Percentiles rank a stretch among this genome's conserved stretches.
phyloP scores from a whole-genome alignment of 495 filamentous ascomycete species.

The Aeminium ludgeri region DNA sequence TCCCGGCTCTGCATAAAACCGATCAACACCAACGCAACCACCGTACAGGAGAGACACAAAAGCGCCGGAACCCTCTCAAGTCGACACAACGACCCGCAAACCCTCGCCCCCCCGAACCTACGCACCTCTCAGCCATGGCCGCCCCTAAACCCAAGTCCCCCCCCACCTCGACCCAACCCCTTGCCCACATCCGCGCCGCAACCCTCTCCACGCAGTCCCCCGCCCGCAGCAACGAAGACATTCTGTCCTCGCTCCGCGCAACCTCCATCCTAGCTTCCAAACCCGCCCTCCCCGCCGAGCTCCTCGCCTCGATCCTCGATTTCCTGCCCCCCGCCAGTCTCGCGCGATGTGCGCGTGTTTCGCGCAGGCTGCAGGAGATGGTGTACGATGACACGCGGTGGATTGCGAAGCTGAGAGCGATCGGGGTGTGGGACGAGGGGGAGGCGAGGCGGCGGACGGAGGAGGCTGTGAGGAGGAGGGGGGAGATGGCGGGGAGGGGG shows the following conservation, averaged over 20 bases:
- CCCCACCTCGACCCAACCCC: constrained; percentile 7
- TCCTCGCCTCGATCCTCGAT: constrained; percentile 74
- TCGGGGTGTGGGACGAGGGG: constrained; percentile 83
- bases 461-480: constrained; percentile 48
- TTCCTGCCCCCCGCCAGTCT: constrained; percentile 73
- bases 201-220: too few species aligned
- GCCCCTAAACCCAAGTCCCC: background rate
- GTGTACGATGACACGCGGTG: constrained; percentile 96
- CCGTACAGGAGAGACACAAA: too few species aligned
- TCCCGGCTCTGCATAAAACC: too few species aligned
- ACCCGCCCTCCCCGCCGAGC: constrained; percentile 70
- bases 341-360: constrained; percentile 71
- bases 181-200: too few species aligned
- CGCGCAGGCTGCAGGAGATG: constrained; percentile 87
- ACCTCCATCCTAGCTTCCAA: constrained; percentile 61
- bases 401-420: constrained; percentile 64
- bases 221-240: constrained; percentile 9
- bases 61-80: too few species aligned
- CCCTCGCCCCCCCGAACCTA: too few species aligned
- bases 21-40: too few species aligned
- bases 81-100: too few species aligned
- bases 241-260: constrained; percentile 56
- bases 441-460: constrained; percentile 71
- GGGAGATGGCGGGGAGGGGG: constrained; percentile 40
- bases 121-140: too few species aligned